These are phyloP conservation scores for Chytridiales sp. DNA, from an alignment of 371 early-diverging fungal genomes.

Conservation along the genomic window DNA sequence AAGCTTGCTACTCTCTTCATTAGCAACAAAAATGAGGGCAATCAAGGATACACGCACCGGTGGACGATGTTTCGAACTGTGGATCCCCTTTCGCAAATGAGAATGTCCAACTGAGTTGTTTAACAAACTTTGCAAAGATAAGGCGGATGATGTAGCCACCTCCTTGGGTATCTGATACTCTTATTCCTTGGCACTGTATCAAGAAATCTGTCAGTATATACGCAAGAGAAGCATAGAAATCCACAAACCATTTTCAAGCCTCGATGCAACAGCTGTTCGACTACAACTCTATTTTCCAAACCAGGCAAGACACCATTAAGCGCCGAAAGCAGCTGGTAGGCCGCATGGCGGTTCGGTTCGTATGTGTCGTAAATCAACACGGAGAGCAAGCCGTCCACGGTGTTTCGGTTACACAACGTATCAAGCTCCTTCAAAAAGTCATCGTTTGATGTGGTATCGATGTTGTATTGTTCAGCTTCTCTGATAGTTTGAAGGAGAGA, in stretches of 20 bases:
- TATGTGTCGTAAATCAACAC: constrained; percentile 30
- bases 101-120: not conserved
- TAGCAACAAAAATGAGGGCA: not conserved
- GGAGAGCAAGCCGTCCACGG: constrained; percentile 16
- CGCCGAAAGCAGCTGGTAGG: constrained; percentile 26
- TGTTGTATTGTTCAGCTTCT: constrained; percentile 21
- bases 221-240: too few relatives aligned
- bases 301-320: constrained; percentile 25
- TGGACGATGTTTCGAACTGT: not conserved
- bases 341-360: constrained; percentile 26
- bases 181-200: constrained; percentile 6
- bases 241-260: constrained; percentile 17
- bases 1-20: not conserved
- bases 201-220: too few relatives aligned
- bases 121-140: constrained; percentile 54
- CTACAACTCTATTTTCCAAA: constrained; percentile 2
- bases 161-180: constrained; percentile 79
- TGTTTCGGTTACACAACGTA: not conserved
- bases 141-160: constrained; percentile 77
- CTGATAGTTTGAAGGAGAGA: constrained; percentile 26
- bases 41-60: constrained; percentile 6
- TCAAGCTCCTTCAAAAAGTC: not conserved
- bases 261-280: constrained; percentile 1
- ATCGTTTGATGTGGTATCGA: constrained; percentile 17
- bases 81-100: not conserved